Conservation (phyloP, 1,284 basidiomycete species). For the Sporisorium exsertum region DNA sequence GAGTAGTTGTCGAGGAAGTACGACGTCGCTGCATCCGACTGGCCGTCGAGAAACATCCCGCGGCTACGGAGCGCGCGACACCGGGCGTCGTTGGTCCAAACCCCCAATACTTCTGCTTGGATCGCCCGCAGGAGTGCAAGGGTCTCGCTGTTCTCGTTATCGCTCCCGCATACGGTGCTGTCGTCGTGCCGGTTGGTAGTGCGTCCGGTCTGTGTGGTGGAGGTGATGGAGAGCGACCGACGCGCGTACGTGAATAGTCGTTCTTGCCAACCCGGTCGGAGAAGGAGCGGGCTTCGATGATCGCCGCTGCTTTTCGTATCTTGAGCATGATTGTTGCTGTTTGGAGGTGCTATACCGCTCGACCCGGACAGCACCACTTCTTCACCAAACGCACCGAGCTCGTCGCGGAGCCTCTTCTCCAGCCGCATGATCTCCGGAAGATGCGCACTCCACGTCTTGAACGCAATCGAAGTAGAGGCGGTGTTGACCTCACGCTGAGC, state of each 20-base stretch:
- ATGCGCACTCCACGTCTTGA: constrained; percentile 14
- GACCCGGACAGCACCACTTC: constrained; percentile 1
- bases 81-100: constrained; percentile 22
- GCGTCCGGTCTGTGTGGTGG: neutral
- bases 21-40: constrained; percentile 26
- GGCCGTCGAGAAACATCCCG: constrained; percentile 22
- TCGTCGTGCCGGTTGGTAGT: neutral
- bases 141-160: neutral
- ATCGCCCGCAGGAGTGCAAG: constrained; percentile 4
- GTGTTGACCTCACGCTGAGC: constrained; percentile 15
- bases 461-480: neutral
- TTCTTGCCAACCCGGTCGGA: constrained; percentile 51
- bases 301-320: constrained; percentile 1
- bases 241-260: constrained; percentile 34
- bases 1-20: constrained; percentile 47
- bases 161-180: neutral
- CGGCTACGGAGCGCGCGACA: constrained; percentile 26
- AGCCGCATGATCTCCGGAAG: constrained; percentile 10
- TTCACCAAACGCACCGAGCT: constrained; percentile 37
- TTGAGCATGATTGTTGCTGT: neutral
- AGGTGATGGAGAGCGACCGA: constrained; percentile 13
- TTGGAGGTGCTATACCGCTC: neutral
- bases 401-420: constrained; percentile 13
- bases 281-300: constrained; percentile 22
- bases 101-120: constrained; percentile 6